These are phyloP conservation scores for Excoecaria cochinchinensis DNA, from an alignment of 345 rosid species.

Conservation along the genomic window DNA sequence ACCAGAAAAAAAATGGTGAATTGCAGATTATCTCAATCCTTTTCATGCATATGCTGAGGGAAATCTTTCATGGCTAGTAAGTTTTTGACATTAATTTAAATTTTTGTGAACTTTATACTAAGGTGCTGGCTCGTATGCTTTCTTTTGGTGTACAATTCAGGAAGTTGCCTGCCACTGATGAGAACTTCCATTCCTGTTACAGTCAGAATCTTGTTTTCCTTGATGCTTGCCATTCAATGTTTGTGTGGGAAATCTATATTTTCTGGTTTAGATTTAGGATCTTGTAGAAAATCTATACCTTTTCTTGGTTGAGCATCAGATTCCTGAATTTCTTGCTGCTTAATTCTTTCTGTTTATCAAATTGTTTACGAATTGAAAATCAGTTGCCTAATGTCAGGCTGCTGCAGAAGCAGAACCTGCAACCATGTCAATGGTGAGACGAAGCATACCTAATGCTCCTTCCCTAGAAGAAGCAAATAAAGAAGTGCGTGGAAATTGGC, in stretches of 20 bases:
- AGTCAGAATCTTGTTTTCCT: not conserved
- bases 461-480: constrained; percentile 48
- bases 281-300: not conserved
- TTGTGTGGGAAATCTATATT: no score
- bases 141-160: not conserved
- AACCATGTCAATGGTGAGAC: constrained; percentile 46
- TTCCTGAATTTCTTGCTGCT: no score
- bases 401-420: constrained; percentile 79
- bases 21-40: constrained; percentile 40
- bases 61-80: constrained; percentile 53
- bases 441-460: constrained; percentile 52
- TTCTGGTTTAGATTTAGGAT: not conserved
- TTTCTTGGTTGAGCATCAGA: not conserved
- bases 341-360: no score
- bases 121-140: not conserved
- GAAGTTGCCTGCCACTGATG: no score
- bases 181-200: not conserved
- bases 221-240: constrained; percentile 1
- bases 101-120: no score
- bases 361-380: not conserved
- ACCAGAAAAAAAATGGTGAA: not conserved
- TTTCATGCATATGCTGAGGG: constrained; percentile 79
- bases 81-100: constrained; percentile 5
- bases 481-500: constrained; percentile 57
- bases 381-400: constrained; percentile 39